Percentiles rank a stretch among this genome's conserved stretches.
Conservation (phyloP, 331 rosid species). For the Pyrus hybrid region DNA sequence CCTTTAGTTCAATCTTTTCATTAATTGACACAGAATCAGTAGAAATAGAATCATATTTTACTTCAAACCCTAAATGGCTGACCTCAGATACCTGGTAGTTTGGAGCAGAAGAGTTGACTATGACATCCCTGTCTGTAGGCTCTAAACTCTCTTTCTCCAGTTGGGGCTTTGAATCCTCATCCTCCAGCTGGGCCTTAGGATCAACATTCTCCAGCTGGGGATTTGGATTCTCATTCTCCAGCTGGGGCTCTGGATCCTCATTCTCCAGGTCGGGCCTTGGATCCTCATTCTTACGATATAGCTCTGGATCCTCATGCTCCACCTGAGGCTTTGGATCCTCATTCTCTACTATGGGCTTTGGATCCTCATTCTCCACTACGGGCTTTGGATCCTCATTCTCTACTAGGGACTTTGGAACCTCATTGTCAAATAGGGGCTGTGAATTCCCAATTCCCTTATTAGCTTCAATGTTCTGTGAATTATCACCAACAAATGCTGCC, state of each 20-base stretch:
- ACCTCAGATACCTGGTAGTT: constrained; percentile 99
- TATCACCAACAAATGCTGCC: constrained; percentile 27
- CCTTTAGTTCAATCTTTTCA: constrained; percentile 98
- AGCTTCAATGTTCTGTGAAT: constrained; percentile 22
- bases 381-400: constrained; percentile 2
- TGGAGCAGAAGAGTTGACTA: constrained; percentile 48
- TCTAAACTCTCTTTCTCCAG: constrained; percentile 43
- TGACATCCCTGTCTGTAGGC: constrained; percentile 38
- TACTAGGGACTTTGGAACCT: background rate
- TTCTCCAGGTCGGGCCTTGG: constrained; percentile 10
- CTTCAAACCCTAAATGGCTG: constrained; percentile 92
- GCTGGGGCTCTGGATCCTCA: constrained; percentile 26
- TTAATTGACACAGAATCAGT: constrained; percentile 97
- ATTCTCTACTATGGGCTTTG: constrained; percentile 11
- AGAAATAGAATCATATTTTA: constrained; percentile 99
- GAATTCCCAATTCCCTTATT: constrained; percentile 17
- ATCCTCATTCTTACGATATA: background rate
- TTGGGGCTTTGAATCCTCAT: constrained; percentile 40
- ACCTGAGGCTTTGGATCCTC: background rate
- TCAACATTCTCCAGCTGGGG: constrained; percentile 33
- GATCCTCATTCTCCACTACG: background rate
- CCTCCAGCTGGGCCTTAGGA: constrained; percentile 34
- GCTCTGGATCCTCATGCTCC: background rate
- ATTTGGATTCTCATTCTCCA: constrained; percentile 31
- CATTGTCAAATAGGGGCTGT: background rate